These are phyloP conservation scores for Mucor mucedo DNA, from an alignment of 371 early-diverging fungal genomes.

Conservation along the genomic window DNA sequence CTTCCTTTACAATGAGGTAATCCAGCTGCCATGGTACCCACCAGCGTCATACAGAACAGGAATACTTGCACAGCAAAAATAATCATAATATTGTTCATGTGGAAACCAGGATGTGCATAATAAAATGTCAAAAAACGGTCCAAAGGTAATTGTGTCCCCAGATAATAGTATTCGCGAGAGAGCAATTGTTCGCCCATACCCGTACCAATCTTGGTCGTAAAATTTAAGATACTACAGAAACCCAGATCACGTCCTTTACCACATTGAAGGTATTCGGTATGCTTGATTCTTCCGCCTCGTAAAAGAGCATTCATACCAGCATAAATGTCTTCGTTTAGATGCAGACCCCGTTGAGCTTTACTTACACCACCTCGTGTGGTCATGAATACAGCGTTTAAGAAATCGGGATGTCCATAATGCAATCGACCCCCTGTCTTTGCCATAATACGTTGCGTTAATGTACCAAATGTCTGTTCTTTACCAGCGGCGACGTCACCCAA, in stretches of 20 bases:
- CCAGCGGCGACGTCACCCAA: slow-evolving; percentile 92
- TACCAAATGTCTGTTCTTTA: slow-evolving; percentile 91
- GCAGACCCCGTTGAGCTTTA: slow-evolving; percentile 91
- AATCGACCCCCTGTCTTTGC: slow-evolving; percentile 83
- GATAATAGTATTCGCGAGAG: slow-evolving; percentile 89
- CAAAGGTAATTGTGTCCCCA: slow-evolving; percentile 84
- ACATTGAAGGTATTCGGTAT: slow-evolving; percentile 91
- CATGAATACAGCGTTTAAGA: slow-evolving; percentile 89
- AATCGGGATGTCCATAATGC: slow-evolving; percentile 95
- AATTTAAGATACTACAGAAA: slow-evolving; percentile 85
- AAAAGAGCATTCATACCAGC: slow-evolving; percentile 90
- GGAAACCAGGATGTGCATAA: slow-evolving; percentile 91
- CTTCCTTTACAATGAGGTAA: slow-evolving; percentile 55
- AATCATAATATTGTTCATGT: slow-evolving; percentile 91
- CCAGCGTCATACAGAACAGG: slow-evolving; percentile 77
- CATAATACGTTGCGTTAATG: slow-evolving; percentile 87
- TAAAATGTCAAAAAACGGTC: slow-evolving; percentile 90
- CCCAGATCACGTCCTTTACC: slow-evolving; percentile 94
- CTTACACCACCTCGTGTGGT: slow-evolving; percentile 86
- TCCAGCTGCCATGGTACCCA: slow-evolving; percentile 73
- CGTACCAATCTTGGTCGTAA: slow-evolving; percentile 89
- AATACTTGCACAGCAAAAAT: slow-evolving; percentile 87
- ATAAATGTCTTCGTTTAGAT: slow-evolving; percentile 93
- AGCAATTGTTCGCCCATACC: slow-evolving; percentile 95
- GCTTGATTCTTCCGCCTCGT: slow-evolving; percentile 88